Conservation (phyloP, 1,139 yeast genomes). For the Suhomyces choctaworum region DNA sequence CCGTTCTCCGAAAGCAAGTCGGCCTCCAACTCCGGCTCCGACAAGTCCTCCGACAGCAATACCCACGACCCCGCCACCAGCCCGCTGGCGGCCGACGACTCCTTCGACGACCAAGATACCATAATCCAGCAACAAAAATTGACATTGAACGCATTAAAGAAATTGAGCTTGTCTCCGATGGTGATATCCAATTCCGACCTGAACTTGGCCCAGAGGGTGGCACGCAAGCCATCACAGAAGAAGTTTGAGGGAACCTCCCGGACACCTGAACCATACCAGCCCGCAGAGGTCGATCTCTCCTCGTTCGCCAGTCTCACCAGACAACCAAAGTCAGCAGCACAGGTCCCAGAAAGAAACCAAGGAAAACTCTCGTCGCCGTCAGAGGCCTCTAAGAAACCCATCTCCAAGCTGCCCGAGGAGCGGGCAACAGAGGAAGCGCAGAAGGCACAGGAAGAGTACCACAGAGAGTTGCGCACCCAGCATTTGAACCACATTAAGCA, state of each 20-base stretch:
- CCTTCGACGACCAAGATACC: slow-evolving; percentile 36
- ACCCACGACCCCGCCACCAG: slow-evolving; percentile 8
- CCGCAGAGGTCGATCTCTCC: slow-evolving; percentile 55
- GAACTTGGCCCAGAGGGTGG: slow-evolving; percentile 15
- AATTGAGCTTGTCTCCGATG: slow-evolving; percentile 46
- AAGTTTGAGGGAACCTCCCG: slow-evolving; percentile 11
- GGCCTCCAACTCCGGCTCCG: slow-evolving; percentile 10
- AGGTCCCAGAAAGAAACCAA: slow-evolving; percentile 2
- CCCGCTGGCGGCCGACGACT: slow-evolving; percentile 4
- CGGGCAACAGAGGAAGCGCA: slow-evolving; percentile 7
- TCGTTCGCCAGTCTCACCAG: slow-evolving; percentile 50
- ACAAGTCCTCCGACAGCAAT: slow-evolving; percentile 5
- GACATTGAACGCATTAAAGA: slow-evolving; percentile 48
- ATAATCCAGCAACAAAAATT: slow-evolving; percentile 44
- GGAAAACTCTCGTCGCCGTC: background rate
- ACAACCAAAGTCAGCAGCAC: slow-evolving; percentile 36
- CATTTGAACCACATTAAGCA: slow-evolving; percentile 5
- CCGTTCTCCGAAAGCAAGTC: slow-evolving; percentile 36
- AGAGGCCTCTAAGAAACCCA: slow-evolving; percentile 4
- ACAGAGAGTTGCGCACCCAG: slow-evolving; percentile 6
- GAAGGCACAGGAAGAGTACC: slow-evolving; percentile 7
- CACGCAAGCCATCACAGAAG: slow-evolving; percentile 17
- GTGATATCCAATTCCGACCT: slow-evolving; percentile 23
- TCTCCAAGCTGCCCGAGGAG: slow-evolving; percentile 13
- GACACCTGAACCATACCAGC: slow-evolving; percentile 44